phyloP scores from a whole-genome alignment of 495 filamentous ascomycete species.

The Acidiella bohemica region DNA sequence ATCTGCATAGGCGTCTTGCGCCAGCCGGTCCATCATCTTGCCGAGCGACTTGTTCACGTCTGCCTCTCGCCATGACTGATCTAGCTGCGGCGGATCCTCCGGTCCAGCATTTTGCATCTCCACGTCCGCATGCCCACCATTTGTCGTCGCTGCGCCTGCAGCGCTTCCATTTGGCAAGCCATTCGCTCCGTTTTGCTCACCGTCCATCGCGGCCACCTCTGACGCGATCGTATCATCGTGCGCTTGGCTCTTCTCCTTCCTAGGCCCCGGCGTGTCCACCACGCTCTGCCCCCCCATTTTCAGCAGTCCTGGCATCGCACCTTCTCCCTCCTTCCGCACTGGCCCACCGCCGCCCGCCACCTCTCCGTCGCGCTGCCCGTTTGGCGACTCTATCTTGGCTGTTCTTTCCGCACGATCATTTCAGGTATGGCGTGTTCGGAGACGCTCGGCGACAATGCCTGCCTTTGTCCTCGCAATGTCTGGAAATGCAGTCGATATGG shows the following conservation, averaged over 20 bases:
- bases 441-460: too few species aligned
- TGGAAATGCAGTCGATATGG: too few species aligned
- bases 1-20: conserved; percentile 68
- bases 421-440: background rate
- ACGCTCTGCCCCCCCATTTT: conserved; percentile 25
- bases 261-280: conserved; percentile 18
- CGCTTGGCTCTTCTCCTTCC: conserved; percentile 16
- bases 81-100: conserved; percentile 10
- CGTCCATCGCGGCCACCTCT: background rate
- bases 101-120: conserved; percentile 1
- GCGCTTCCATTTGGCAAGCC: too few species aligned
- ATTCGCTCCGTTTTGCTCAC: background rate
- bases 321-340: conserved; percentile 15
- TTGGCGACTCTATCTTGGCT: conserved; percentile 16
- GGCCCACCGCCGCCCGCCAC: conserved; percentile 14
- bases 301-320: conserved; percentile 29
- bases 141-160: background rate
- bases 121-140: conserved; percentile 4
- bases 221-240: conserved; percentile 1
- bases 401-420: conserved; percentile 1
- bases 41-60: conserved; percentile 14
- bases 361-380: conserved; percentile 6
- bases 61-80: conserved; percentile 13
- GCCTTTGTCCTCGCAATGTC: too few species aligned
- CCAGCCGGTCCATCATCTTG: conserved; percentile 54